phyloP scores from a whole-genome alignment of 345 rosid genomes.

The Capsella bursapastoris region DNA sequence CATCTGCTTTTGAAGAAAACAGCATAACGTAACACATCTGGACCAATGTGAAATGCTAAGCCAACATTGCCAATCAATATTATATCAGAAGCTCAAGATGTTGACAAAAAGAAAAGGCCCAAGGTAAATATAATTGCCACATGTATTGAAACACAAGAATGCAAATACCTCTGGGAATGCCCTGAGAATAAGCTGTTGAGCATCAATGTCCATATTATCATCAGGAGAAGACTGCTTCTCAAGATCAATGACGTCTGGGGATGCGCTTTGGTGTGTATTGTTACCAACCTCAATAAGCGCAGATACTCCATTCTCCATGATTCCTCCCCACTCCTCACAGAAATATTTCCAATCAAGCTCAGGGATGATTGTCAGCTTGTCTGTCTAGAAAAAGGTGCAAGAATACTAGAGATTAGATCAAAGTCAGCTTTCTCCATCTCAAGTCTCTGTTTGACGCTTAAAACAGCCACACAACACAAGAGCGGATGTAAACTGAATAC shows the following conservation, averaged over 20 bases:
- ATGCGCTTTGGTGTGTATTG: constrained; percentile 41
- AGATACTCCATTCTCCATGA: constrained; percentile 68
- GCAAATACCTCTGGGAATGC: constrained; percentile 79
- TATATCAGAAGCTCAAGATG: constrained; percentile 14
- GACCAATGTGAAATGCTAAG: constrained; percentile 8
- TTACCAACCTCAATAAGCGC: constrained; percentile 63
- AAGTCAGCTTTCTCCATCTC: constrained; percentile 23
- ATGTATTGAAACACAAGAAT: constrained; percentile 3
- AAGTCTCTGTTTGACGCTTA: constrained; percentile 27
- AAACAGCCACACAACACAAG: constrained; percentile 16
- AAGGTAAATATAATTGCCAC: constrained; percentile 22
- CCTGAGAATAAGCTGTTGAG: constrained; percentile 56
- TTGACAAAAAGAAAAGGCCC: constrained; percentile 15
- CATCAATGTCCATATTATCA: constrained; percentile 63
- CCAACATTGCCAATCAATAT: constrained; percentile 19
- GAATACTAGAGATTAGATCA: constrained; percentile 17
- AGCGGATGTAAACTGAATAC: constrained; percentile 29
- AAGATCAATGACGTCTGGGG: constrained; percentile 44
- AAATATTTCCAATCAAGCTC: constrained; percentile 89
- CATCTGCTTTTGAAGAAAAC: constrained; percentile 1
- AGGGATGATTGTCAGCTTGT: constrained; percentile 78
- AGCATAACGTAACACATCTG: constrained; percentile 19
- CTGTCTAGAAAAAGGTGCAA: constrained; percentile 67
- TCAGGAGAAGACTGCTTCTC: constrained; percentile 59
- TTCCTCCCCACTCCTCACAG: constrained; percentile 96